Evolutionary conservation across 805 yeast genomes (phyloP), one percentile per base, ranked within the genome.

Genomic region (Saccharomycopsis olivae): DNA sequence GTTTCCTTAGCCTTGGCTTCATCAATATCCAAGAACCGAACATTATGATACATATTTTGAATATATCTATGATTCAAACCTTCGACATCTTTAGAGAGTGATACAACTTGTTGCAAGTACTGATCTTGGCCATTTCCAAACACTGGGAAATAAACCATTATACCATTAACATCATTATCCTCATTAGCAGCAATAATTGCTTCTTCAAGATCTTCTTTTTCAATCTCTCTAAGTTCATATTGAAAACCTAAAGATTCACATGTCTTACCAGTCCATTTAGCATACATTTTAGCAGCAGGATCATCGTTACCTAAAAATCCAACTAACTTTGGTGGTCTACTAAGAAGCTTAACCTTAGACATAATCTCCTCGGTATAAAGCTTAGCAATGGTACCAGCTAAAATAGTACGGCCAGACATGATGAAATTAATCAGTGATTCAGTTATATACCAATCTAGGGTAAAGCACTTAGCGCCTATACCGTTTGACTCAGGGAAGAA

Each of bases 91-190:
- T 92, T 92, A 46, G 85, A 89, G 29, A 78, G 66, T n/a, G 87
- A 66, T 15, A 92, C 88, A 46, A 87, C 82, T 61, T 92, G 97
- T 62, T 92, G 97, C 43, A 92, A 61, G 58, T 92, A 92, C 60
- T 84, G 95, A 60, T 92, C 98, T 61, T 92, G 97, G 44, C 84
- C 74, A 55, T 85, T 84, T 3, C 95, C 96, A 60, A 85, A 92
- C 2, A 92, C 97, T 0, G 98, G 98, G 71, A 89, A 92, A 59
- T 92, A 92, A 13, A 92, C 89, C 83, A 92, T 87, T 49, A 92
- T 92, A 18, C 97, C 98, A 55, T 87, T 78, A 29, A 89, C 84
- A 1, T 57, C 50, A 40, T 70, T 73, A 53, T 88, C 89, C 21
- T 66, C 65, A 57, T 92, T 92, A 44, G 97, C 96, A 31, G 71